These are phyloP conservation scores for Corymbia maculata DNA, from an alignment of 345 rosid species.

Conservation along the genomic window DNA sequence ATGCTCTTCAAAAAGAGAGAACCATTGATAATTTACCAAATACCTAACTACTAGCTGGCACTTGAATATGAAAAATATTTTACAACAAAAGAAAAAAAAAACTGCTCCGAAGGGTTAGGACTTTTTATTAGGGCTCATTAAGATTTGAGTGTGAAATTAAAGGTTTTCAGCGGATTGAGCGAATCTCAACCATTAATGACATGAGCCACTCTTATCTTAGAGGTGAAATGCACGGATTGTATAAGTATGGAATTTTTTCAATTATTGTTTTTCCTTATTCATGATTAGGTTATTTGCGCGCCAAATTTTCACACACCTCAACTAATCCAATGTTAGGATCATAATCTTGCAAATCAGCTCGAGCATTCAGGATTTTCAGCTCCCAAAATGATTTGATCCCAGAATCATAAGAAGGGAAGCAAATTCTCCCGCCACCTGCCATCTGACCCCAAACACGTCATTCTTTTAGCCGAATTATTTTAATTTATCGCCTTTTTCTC, in stretches of 20 bases:
- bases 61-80: not conserved
- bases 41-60: not conserved
- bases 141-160: not conserved
- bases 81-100: not conserved
- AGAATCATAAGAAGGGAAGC: not conserved
- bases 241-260: not conserved
- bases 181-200: not conserved
- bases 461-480: not conserved
- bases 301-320: not conserved
- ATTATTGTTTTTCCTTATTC: not conserved
- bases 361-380: not conserved
- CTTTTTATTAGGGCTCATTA: not conserved
- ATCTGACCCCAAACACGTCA: not conserved
- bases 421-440: not conserved
- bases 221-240: not conserved
- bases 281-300: not conserved
- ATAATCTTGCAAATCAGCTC: not conserved
- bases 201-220: not conserved
- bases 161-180: too few species aligned
- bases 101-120: not conserved
- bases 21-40: not conserved
- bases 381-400: not conserved
- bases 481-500: not conserved
- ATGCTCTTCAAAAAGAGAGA: not conserved
- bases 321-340: not conserved